phyloP scores from a whole-genome alignment of 1,284 basidiomycete species.

The Puccinia brachypodii region DNA sequence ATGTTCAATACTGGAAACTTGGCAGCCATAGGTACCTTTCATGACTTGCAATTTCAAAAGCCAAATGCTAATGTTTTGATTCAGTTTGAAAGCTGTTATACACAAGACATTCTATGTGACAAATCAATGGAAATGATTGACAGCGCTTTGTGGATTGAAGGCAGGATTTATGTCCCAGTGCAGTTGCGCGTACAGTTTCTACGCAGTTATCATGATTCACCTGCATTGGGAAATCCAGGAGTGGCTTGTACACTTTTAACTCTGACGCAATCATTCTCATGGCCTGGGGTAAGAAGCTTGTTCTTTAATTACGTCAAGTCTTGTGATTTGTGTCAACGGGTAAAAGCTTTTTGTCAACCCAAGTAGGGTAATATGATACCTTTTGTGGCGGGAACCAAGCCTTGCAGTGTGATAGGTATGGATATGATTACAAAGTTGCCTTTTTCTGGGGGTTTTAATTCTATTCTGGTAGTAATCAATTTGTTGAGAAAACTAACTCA shows the following conservation, averaged over 20 bases:
- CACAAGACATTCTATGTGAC: not conserved
- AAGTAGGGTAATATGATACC: conserved; percentile 57
- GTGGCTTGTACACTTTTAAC: not conserved
- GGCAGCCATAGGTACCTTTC: too few species aligned
- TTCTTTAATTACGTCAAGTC: not conserved
- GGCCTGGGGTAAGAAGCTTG: not conserved
- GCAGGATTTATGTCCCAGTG: not conserved
- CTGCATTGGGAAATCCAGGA: not conserved
- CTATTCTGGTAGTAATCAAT: conserved; percentile 60
- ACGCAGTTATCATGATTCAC: not conserved
- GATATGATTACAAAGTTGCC: conserved; percentile 62
- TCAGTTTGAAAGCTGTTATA: not conserved
- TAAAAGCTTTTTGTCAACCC: not conserved
- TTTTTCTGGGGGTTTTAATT: conserved; percentile 56
- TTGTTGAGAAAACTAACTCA: conserved; percentile 59
- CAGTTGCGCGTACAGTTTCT: not conserved
- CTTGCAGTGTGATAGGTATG: conserved; percentile 60
- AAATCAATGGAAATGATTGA: not conserved
- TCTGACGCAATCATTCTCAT: not conserved
- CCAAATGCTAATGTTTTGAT: not conserved
- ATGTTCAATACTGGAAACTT: too few species aligned
- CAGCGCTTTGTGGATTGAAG: not conserved
- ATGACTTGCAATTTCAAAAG: not conserved
- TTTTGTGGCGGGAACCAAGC: too few species aligned
- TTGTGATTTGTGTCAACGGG: conserved; percentile 27